Base-by-base conservation (phyloP, 2,329 filamentous ascomycete species). In the Tolypocladium paradoxum region DNA sequence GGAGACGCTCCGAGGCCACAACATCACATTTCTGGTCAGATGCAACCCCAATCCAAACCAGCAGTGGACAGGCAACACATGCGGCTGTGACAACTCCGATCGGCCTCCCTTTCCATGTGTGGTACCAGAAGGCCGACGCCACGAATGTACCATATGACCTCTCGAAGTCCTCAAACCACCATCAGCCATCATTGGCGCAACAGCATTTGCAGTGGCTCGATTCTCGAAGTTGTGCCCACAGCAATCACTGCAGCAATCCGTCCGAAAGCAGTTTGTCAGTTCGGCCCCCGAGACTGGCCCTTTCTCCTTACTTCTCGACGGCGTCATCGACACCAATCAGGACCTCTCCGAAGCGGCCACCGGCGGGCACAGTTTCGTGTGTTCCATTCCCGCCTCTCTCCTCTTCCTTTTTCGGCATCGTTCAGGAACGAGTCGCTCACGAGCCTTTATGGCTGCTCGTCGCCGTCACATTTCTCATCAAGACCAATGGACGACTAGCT, bases 391-490 rank as follows among this genome's bases (percentile, higher is more conserved):
- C 89, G 0, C 78, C 83, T 0, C 79, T 90, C 35, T 75, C 77
- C 8, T 74, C 79, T 0, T 64, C 75, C 0, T 67, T 63, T 6
- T 96, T 95, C 64, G 90, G 90, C 0, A 77, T 96, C 2, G 82
- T 96, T 37, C 91, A 96, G 65, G 91, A 96, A 65, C 79, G 84
- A 57, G 79, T 95, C 18, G 82, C 83, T 2, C 68, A 79, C 49
- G 78, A 90, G 53, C 87, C 90, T 0, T 96, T 95, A 67, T 84
- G 83, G 58, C 79, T 96, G 2, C 78, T 96, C 2, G 76, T 96
- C 33, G 90, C 87, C 14, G 84, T 90, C 6, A 90, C 88, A 0
- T 91, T 96, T 61, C 81, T 96, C 33, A 92, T 92, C 66, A 84
- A 87, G 55, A 96, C 90, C 0, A 76, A 81, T 3, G 91, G 88